Percentiles rank a stretch among this genome's conserved stretches.
phyloP scores from a whole-genome alignment of 768 basidiomycete species.

The Podaxis mareebaensis region DNA sequence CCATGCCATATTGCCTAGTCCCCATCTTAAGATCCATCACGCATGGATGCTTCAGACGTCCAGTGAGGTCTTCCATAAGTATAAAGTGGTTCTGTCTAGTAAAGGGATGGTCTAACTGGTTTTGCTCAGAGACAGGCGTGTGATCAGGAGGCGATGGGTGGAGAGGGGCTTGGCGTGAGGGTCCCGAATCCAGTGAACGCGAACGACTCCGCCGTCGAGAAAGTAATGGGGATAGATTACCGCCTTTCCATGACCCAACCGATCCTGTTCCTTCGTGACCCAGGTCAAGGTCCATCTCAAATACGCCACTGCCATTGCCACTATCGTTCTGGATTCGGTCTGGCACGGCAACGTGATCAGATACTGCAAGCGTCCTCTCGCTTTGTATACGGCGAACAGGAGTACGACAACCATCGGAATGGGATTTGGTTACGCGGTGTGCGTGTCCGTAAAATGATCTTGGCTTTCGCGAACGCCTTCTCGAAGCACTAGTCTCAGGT shows the following conservation, averaged over 20 bases:
- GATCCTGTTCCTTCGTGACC: constrained; percentile 19
- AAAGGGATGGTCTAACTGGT: constrained; percentile 42
- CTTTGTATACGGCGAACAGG: constrained; percentile 67
- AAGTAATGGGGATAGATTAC: constrained; percentile 31
- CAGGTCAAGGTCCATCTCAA: constrained; percentile 45
- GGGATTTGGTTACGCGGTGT: constrained; percentile 41
- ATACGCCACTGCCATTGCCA: constrained; percentile 34
- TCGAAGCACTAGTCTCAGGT: constrained; percentile 26
- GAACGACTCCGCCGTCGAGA: constrained; percentile 48
- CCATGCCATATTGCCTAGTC: constrained; percentile 97
- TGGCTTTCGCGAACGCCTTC: constrained; percentile 27
- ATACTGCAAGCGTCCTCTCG: constrained; percentile 49
- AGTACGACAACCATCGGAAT: constrained; percentile 33
- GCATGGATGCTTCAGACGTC: constrained; percentile 86
- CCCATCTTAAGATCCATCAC: constrained; percentile 99
- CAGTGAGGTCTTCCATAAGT: constrained; percentile 98
- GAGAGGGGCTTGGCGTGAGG: constrained; percentile 26
- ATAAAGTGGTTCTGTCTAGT: constrained; percentile 97
- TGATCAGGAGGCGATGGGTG: constrained; percentile 28
- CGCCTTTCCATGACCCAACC: constrained; percentile 25
- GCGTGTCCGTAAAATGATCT: constrained; percentile 42
- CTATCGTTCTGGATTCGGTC: constrained; percentile 18
- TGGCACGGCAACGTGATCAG: constrained; percentile 27
- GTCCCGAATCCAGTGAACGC: constrained; percentile 38
- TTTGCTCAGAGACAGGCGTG: constrained; percentile 34